A percentile compares a stretch with the other conserved stretches of the same genome.
Conservation (phyloP, 352 stramenopile genomes). For the Phytopythium ostracodes region DNA sequence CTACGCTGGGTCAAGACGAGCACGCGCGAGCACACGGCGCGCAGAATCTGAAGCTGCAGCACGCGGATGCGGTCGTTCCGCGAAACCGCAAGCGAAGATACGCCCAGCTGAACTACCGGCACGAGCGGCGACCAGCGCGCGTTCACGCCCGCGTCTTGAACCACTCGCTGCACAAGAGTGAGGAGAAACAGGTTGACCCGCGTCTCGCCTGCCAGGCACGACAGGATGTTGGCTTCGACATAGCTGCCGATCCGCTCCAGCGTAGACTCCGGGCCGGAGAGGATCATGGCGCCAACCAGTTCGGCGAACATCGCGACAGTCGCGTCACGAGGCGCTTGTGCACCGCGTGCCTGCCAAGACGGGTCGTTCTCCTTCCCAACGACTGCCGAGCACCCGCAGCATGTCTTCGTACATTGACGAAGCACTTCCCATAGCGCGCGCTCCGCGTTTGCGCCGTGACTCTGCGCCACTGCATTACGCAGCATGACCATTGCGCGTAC, state of each 20-base stretch:
- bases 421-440: conserved; percentile 43
- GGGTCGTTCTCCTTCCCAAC: not conserved
- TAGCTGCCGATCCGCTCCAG: conserved; percentile 29
- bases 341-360: not conserved
- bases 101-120: conserved; percentile 33
- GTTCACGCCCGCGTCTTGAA: conserved; percentile 17
- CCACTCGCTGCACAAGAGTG: conserved; percentile 45
- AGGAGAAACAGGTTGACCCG: conserved; percentile 54
- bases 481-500: conserved; percentile 27
- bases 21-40: conserved; percentile 36
- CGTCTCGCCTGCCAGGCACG: conserved; percentile 30
- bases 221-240: conserved; percentile 44
- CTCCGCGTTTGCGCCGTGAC: conserved; percentile 10
- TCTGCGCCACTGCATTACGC: conserved; percentile 20
- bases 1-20: conserved; percentile 13
- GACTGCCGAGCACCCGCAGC: conserved; percentile 33
- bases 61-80: conserved; percentile 33
- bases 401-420: conserved; percentile 52
- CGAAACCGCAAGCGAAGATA: conserved; percentile 32
- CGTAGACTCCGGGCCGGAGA: conserved; percentile 9
- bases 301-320: conserved; percentile 38
- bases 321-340: conserved; percentile 6
- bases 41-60: conserved; percentile 48
- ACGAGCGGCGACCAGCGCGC: conserved; percentile 19
- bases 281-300: conserved; percentile 40